A percentile compares a stretch with the other conserved stretches of the same genome.
phyloP scores from a whole-genome alignment of 495 filamentous ascomycete genomes.

The Aspergillus panamensis region DNA sequence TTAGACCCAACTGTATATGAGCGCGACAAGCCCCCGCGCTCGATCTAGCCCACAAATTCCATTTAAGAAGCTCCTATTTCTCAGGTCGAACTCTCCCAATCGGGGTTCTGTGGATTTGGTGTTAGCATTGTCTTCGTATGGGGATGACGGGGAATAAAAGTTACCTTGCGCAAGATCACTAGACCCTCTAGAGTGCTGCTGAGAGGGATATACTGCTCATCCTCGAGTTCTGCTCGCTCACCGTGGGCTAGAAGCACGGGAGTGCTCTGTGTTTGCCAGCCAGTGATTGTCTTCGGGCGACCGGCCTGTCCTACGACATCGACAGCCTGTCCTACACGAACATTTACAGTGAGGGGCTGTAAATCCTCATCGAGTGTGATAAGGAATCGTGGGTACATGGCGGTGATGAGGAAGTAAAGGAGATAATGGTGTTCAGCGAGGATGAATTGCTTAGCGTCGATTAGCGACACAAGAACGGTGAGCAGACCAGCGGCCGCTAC shows the following conservation, averaged over 20 bases:
- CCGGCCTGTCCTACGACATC: constrained; percentile 98
- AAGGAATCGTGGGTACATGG: constrained; percentile 94
- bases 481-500: constrained; percentile 89
- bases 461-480: constrained; percentile 83
- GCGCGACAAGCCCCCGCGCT: constrained; percentile 22
- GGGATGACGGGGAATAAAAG: constrained; percentile 10
- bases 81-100: constrained; percentile 49
- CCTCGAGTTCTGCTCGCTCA: constrained; percentile 93
- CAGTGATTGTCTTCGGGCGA: constrained; percentile 96
- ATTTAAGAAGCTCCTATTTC: constrained; percentile 22
- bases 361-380: constrained; percentile 93
- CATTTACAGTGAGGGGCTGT: constrained; percentile 91
- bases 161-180: constrained; percentile 94
- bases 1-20: constrained; percentile 35
- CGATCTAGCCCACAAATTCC: constrained; percentile 19
- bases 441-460: constrained; percentile 94
- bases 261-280: constrained; percentile 99
- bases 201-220: constrained; percentile 92
- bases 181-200: constrained; percentile 90
- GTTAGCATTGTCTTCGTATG: constrained; percentile 24
- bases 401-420: constrained; percentile 95
- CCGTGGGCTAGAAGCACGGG: constrained; percentile 90
- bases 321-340: constrained; percentile 94
- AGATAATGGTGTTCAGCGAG: constrained; percentile 87
- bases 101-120: constrained; percentile 43